phyloP scores from a whole-genome alignment of 2,329 filamentous ascomycete genomes.

The Ascochyta koolunga region DNA sequence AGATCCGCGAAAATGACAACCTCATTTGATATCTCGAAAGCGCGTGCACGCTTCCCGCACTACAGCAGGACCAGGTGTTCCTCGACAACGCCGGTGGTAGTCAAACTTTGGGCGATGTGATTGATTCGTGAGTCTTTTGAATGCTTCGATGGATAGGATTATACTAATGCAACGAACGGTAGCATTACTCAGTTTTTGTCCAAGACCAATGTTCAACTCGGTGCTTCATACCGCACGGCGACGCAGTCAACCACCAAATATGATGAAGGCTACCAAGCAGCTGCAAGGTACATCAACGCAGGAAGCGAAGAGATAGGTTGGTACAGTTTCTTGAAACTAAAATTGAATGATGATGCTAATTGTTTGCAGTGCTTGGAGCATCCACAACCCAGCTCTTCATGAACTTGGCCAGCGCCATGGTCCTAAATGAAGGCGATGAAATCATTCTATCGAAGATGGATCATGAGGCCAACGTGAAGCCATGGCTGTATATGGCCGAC shows the following conservation, averaged over 20 bases:
- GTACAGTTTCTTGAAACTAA: not conserved
- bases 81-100: constrained; percentile 82
- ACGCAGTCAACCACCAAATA: constrained; percentile 66
- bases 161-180: not conserved
- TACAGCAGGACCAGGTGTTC: constrained; percentile 70
- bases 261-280: constrained; percentile 65
- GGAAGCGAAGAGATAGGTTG: constrained; percentile 68
- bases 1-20: constrained; percentile 31
- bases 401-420: constrained; percentile 60
- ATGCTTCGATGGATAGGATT: no score
- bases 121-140: constrained; percentile 61
- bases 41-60: constrained; percentile 69
- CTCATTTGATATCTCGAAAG: constrained; percentile 61
- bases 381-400: constrained; percentile 79
- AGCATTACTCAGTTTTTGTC: constrained; percentile 70
- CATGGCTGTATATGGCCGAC: constrained; percentile 73
- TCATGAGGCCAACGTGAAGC: constrained; percentile 77
- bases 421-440: constrained; percentile 59
- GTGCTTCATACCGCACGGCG: constrained; percentile 69
- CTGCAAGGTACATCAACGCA: constrained; percentile 74
- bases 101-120: constrained; percentile 70
- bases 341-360: not conserved
- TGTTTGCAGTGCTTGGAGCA: constrained; percentile 65
- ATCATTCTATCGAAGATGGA: constrained; percentile 74
- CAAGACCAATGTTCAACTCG: constrained; percentile 75